Evolutionary conservation across 176 grass and related monocot species (phyloP).

Genomic region (Metroxylon sagu): DNA sequence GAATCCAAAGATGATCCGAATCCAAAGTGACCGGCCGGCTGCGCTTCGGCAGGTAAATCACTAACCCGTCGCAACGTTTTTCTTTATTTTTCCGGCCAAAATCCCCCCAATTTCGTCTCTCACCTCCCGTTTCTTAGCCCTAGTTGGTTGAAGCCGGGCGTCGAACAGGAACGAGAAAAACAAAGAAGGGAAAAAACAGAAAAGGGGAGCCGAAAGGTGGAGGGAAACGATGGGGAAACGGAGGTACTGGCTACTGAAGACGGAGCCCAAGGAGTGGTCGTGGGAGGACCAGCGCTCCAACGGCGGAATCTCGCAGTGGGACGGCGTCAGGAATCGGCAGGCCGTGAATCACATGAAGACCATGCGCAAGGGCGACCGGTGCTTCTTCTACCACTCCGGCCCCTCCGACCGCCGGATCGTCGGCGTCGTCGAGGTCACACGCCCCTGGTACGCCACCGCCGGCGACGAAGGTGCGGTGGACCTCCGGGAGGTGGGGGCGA

Average conservation of each 20-base stretch:
- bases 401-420: slow-evolving; percentile 43
- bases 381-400: slow-evolving; percentile 19
- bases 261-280: slow-evolving; percentile 80
- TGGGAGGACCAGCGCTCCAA: slow-evolving; percentile 68
- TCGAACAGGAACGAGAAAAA: no score
- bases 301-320: slow-evolving; percentile 64
- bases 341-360: slow-evolving; percentile 34
- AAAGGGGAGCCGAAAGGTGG: not conserved
- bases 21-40: no score
- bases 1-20: no score
- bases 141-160: no score
- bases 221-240: slow-evolving; percentile 11
- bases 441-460: slow-evolving; percentile 43
- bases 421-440: slow-evolving; percentile 52
- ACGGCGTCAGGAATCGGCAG: slow-evolving; percentile 76
- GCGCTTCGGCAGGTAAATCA: no score
- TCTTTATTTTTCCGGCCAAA: no score
- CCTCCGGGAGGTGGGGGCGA: slow-evolving; percentile 45
- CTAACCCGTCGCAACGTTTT: no score
- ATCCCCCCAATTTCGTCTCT: no score
- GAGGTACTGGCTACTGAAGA: slow-evolving; percentile 71
- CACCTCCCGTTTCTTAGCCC: no score
- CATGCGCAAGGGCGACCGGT: slow-evolving; percentile 1
- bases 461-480: slow-evolving; percentile 53
- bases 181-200: no score